Base-by-base conservation (phyloP, 1,139 yeast species). In the Schizosaccharomyces versatilis region DNA sequence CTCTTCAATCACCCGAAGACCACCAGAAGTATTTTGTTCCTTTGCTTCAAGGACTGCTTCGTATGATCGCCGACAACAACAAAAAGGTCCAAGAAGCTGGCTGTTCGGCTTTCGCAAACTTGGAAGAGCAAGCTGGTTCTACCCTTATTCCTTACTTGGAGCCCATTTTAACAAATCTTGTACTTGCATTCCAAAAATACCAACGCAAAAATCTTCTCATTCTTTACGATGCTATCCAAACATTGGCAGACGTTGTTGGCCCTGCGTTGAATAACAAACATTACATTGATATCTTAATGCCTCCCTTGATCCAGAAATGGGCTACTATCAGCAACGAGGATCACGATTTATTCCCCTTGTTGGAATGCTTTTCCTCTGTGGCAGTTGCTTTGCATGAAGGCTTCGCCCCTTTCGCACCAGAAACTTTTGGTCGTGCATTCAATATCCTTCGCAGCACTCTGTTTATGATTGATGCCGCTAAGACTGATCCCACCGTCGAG, bases 51-150 rank as follows among this genome's bases (percentile, higher is more conserved):
- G 78, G 94, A 1, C 51, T 57, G 38, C 52, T 57, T 2, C 40
- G 58, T 39, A 53, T 53, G 47, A 54, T 57, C 40, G 70, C 85
- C 61, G 97, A 90, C 66, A 73, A 72, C 56, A 85, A 85, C 69
- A 88, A 88, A 65, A 84, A 83, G 59, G 98, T 90, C 14, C 98
- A 90, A 69, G 94, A 86, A 64, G 82, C 95, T 54, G 96, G 95
- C 1, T 84, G 95, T 63, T 78, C 88, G 49, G 84, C 95, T 8
- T 74, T 90, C 54, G 81, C 95, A 0, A 79, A 80, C 54, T 81
- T 86, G 59, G 78, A 88, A 53, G 96, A 88, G 64, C 79, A 75
- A 58, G 75, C 93, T 19, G 86, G 84, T 57, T 76, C 73, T 41
- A 64, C 76, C 57, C 69, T 81, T 41, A 69, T 70, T 12, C 78